Evolutionary conservation across 345 rosid species (phyloP).

Genomic region (Murraya paniculata): DNA sequence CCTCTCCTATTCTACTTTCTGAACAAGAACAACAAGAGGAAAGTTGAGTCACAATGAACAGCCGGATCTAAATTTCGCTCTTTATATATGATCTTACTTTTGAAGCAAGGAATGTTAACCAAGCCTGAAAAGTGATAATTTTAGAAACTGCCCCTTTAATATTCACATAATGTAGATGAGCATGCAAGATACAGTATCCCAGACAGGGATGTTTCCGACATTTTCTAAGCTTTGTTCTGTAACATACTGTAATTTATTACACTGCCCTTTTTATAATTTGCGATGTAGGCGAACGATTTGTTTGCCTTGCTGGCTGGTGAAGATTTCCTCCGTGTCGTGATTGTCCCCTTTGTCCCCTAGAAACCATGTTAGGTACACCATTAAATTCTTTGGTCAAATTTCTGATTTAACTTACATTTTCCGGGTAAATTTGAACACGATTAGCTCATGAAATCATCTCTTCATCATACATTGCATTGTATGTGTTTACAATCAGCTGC

Average conservation of each 20-base stretch:
- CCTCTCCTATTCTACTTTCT: conserved; percentile 20
- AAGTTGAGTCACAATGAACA: conserved; percentile 10
- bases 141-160: conserved; percentile 22
- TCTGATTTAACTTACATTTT: background rate
- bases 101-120: conserved; percentile 33
- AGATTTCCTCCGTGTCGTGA: conserved; percentile 8
- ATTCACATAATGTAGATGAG: conserved; percentile 14
- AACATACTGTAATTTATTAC: conserved; percentile 4
- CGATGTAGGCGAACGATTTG: conserved; percentile 23
- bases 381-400: conserved; percentile 32
- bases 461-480: conserved; percentile 2
- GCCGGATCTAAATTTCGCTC: conserved; percentile 11
- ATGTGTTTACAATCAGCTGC: background rate
- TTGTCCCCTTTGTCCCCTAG: conserved; percentile 19
- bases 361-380: conserved; percentile 49
- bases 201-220: conserved; percentile 26
- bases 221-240: background rate
- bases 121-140: conserved; percentile 22
- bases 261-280: background rate
- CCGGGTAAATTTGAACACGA: background rate
- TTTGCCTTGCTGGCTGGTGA: conserved; percentile 20
- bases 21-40: conserved; percentile 6
- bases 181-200: background rate
- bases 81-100: conserved; percentile 32
- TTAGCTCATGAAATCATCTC: background rate